Percentiles rank a stretch among this genome's conserved stretches.
Conservation (phyloP, 2,329 filamentous ascomycete genomes). For the Lasiodiplodia theobromae region DNA sequence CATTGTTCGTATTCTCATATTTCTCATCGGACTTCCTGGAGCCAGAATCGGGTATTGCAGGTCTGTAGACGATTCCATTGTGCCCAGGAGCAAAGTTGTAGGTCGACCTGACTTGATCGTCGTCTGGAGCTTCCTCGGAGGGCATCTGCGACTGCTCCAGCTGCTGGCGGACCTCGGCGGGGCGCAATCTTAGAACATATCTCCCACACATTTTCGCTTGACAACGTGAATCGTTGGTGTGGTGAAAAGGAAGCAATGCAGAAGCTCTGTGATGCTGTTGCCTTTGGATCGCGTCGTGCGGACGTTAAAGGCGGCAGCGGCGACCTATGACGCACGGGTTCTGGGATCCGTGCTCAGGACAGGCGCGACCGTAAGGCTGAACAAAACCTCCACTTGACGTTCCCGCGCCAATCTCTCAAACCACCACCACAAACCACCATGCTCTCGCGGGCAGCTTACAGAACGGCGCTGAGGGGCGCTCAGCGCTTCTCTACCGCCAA, state of each 20-base stretch:
- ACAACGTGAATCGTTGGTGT: neutral
- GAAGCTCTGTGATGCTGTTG: neutral
- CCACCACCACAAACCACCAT: slow-evolving; percentile 38
- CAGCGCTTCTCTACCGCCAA: slow-evolving; percentile 38
- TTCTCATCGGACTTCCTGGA: slow-evolving; percentile 47
- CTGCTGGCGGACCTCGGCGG: slow-evolving; percentile 76
- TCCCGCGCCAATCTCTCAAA: slow-evolving; percentile 1
- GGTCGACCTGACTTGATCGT: slow-evolving; percentile 74
- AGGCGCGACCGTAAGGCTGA: slow-evolving; percentile 25
- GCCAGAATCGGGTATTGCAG: slow-evolving; percentile 70
- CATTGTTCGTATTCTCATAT: slow-evolving; percentile 32
- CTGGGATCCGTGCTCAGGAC: slow-evolving; percentile 25
- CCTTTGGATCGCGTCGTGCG: slow-evolving; percentile 14
- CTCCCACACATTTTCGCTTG: slow-evolving; percentile 67
- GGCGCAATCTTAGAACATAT: slow-evolving; percentile 71
- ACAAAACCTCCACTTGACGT: slow-evolving; percentile 25
- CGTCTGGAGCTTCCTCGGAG: slow-evolving; percentile 73
- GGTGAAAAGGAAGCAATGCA: slow-evolving; percentile 1
- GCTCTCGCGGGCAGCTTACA: slow-evolving; percentile 46
- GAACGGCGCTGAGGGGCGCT: slow-evolving; percentile 36
- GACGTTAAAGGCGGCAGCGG: slow-evolving; percentile 18
- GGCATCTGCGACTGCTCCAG: slow-evolving; percentile 77
- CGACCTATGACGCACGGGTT: slow-evolving; percentile 19
- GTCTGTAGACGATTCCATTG: slow-evolving; percentile 84
- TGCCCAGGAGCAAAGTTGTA: slow-evolving; percentile 95